Evolutionary conservation across 345 rosid genomes (phyloP).

Genomic region (Erodium maritimum): DNA sequence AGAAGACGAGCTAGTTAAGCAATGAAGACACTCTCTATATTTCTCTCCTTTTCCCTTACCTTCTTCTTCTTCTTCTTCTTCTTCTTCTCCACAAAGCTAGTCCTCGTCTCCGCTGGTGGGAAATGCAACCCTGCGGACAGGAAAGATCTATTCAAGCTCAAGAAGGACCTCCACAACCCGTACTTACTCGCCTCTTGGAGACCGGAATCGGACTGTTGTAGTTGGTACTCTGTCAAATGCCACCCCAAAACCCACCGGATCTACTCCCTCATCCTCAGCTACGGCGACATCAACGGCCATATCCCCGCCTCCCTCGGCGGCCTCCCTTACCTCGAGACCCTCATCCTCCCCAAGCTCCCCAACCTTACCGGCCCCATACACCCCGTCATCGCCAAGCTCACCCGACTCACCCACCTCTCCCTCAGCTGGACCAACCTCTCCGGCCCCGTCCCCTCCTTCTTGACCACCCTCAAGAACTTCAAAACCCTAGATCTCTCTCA

Average conservation of each 20-base stretch:
- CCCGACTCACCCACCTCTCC: constrained; percentile 9
- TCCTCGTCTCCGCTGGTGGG: constrained; percentile 20
- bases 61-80: background rate
- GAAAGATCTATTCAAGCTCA: constrained; percentile 45
- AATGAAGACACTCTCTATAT: constrained; percentile 1
- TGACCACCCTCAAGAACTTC: constrained; percentile 10
- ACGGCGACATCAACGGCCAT: constrained; percentile 8
- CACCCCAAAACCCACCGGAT: constrained; percentile 47
- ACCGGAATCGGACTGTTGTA: constrained; percentile 49
- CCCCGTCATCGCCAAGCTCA: constrained; percentile 9
- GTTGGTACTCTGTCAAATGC: constrained; percentile 61
- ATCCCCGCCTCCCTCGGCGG: constrained; percentile 13
- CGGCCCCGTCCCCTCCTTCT: constrained; percentile 10
- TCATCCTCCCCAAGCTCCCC: constrained; percentile 13
- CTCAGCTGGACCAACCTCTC: constrained; percentile 14
- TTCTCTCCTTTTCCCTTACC: constrained; percentile 3
- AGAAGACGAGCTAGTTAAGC: too few species aligned
- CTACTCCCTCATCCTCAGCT: constrained; percentile 33
- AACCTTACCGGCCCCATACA: constrained; percentile 18
- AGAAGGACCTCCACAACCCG: constrained; percentile 47
- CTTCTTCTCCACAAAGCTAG: constrained; percentile 17
- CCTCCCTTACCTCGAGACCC: constrained; percentile 13
- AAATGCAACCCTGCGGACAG: constrained; percentile 52
- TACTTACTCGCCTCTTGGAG: constrained; percentile 61
- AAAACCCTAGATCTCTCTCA: constrained; percentile 5